Evolutionary conservation across 805 yeast genomes (phyloP).

Genomic region (Starmerella stellata): DNA sequence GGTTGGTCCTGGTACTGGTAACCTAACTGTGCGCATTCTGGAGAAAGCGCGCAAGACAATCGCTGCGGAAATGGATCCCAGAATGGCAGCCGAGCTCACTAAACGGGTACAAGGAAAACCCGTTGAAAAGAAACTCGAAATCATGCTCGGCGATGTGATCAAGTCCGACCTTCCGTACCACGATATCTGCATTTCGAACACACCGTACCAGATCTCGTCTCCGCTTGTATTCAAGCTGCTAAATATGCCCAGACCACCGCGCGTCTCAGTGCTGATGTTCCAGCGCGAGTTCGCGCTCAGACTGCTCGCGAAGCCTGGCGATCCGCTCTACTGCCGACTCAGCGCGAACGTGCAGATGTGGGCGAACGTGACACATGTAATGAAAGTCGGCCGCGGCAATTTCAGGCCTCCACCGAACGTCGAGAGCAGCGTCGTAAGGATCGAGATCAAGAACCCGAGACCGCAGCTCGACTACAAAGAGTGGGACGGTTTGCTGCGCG

Average conservation of each 20-base stretch:
- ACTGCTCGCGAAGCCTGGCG: conserved; percentile 92
- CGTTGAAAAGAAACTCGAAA: conserved; percentile 74
- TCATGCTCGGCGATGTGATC: conserved; percentile 86
- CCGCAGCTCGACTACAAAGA: conserved; percentile 89
- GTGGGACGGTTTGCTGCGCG: conserved; percentile 91
- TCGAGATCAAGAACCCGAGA: conserved; percentile 79
- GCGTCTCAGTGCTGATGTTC: conserved; percentile 90
- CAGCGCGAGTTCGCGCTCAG: conserved; percentile 94
- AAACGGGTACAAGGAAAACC: conserved; percentile 97
- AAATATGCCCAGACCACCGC: conserved; percentile 82
- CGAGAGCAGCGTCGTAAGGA: conserved; percentile 86
- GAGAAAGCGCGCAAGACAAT: conserved; percentile 88
- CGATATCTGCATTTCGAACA: conserved; percentile 89
- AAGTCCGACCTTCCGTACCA: conserved; percentile 87
- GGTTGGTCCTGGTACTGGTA: conserved; percentile 99
- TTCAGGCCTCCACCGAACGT: conserved; percentile 98
- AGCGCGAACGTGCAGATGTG: conserved; percentile 98
- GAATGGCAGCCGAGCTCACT: conserved; percentile 97
- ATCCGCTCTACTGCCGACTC: conserved; percentile 72
- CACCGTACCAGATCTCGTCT: conserved; percentile 94
- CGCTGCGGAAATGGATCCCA: conserved; percentile 97
- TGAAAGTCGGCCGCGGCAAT: conserved; percentile 95
- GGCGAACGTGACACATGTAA: conserved; percentile 96
- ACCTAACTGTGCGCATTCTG: conserved; percentile 75
- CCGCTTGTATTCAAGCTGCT: conserved; percentile 86